Conservation (phyloP, 805 yeast genomes). For the Wickerhamiella allomyrinae region DNA sequence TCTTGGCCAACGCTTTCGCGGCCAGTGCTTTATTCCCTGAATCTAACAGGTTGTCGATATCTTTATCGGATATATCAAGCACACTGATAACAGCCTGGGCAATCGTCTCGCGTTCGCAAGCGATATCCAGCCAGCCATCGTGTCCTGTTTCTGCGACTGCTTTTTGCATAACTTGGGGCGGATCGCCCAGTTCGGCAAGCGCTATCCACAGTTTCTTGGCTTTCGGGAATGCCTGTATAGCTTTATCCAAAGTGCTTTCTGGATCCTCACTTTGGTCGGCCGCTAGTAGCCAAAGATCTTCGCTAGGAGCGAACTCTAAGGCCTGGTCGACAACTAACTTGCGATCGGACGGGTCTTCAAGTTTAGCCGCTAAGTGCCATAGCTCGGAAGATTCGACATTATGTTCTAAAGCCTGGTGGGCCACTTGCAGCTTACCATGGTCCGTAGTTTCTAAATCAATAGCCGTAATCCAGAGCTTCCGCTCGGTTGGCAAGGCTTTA, state of each 20-base stretch:
- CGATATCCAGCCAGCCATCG: not conserved
- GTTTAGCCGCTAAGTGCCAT: conserved; percentile 55
- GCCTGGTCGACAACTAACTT: conserved; percentile 48
- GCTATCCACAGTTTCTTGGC: conserved; percentile 5
- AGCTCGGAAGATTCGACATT: conserved; percentile 42
- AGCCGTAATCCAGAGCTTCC: conserved; percentile 62
- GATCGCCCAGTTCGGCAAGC: not conserved
- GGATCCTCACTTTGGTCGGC: not conserved
- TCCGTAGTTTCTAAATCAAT: conserved; percentile 46
- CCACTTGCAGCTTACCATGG: conserved; percentile 38
- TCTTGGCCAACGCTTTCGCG: not conserved
- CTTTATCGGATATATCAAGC: not conserved
- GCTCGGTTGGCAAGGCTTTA: conserved; percentile 38
- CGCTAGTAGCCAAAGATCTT: not conserved
- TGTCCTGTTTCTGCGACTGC: not conserved
- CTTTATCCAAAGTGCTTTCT: not conserved
- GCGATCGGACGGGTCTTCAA: conserved; percentile 42
- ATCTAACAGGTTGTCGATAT: not conserved
- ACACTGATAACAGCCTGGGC: not conserved
- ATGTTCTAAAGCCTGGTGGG: conserved; percentile 58
- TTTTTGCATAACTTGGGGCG: not conserved
- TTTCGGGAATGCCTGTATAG: not conserved
- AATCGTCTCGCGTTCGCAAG: not conserved
- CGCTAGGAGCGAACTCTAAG: conserved; percentile 28
- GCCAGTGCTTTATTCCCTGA: not conserved